Evolutionary conservation across 2,329 filamentous ascomycete species (phyloP).

Genomic region (Claviceps purpurea): DNA sequence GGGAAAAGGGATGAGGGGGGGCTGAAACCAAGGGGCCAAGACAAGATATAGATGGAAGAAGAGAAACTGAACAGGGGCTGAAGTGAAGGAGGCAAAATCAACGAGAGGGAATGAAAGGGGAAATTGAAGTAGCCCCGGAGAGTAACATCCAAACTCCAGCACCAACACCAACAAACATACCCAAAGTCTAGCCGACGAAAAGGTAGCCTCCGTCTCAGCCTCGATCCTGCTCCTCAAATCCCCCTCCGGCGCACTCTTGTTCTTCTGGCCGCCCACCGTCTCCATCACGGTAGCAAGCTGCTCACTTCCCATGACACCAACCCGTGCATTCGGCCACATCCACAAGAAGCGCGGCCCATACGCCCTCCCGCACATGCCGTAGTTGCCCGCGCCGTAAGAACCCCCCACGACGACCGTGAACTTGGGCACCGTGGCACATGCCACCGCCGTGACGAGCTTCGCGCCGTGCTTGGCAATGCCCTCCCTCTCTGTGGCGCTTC

Average conservation of each 20-base stretch:
- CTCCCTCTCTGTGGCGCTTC: conserved; percentile 77
- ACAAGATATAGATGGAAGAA: too few relatives aligned
- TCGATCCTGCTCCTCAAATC: conserved; percentile 77
- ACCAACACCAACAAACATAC: conserved; percentile 27
- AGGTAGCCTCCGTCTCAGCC: conserved; percentile 75
- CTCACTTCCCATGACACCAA: conserved; percentile 91
- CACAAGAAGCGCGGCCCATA: conserved; percentile 86
- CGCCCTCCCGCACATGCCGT: conserved; percentile 94
- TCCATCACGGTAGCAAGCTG: conserved; percentile 90
- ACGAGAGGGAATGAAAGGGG: too few relatives aligned
- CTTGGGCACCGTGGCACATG: conserved; percentile 88
- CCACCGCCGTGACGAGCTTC: conserved; percentile 90
- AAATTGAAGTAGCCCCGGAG: too few relatives aligned
- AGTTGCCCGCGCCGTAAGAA: conserved; percentile 89
- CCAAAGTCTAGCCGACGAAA: conserved; percentile 82
- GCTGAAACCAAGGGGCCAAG: too few relatives aligned
- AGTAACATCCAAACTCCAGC: too few relatives aligned
- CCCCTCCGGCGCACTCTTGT: conserved; percentile 43
- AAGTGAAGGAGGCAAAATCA: too few relatives aligned
- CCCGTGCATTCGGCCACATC: conserved; percentile 96
- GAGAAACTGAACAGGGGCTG: too few relatives aligned
- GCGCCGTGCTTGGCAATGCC: conserved; percentile 97
- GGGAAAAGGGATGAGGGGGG: too few relatives aligned
- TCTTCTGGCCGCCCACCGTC: conserved; percentile 41
- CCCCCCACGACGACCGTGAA: conserved; percentile 94